Evolutionary conservation across 2,329 filamentous ascomycete genomes (phyloP), one percentile per base, ranked within the genome.

Genomic region (Gaeumannomyces sp.): DNA sequence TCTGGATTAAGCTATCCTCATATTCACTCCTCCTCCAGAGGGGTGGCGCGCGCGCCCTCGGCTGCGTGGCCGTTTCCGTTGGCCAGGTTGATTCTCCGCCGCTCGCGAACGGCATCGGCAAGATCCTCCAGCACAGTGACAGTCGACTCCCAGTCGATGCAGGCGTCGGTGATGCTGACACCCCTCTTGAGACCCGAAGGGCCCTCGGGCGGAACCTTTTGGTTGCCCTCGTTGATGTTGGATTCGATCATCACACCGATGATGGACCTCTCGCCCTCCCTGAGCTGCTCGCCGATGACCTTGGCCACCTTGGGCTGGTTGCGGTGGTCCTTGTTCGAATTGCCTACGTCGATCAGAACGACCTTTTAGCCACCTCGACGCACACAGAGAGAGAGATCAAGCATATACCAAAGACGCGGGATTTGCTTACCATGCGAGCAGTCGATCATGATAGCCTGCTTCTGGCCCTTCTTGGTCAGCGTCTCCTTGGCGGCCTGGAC

Each of bases 231-330:
- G 77, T 94, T 88, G 83, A 98, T 94, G 80, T 98, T 94, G 74
- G 92, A 97, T 82, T 99, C 94, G 72, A 99, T 96, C 94, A 99
- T 99, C 74, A 98, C 92, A 75, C 93, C 95, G 69, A 98, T 86
- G 72, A 99, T 96, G 69, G 87, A 89, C 66, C 86, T 89, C 81
- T 99, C 92, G 66, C 94, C 94, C 69, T 90, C 88, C 63, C 90
- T 88, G 69, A 99, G 83, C 81, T 99, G 94, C 64, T 96, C 91
- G 38, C 85, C 89, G 67, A 99, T 81, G 63, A 83, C 84, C 76
- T 90, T 86, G 69, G 94, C 93, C 59, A 98, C 94, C 79, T 94
- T 90, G 72, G 95, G 95, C 81, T 99, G 94, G 80, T 99, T 99
- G 73, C 90, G 89, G 82, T 98, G 94, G 81, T 98, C 88, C 82